These are phyloP conservation scores for Leavenworthia alabamica DNA, from an alignment of 345 rosid genomes.

Conservation along the genomic window DNA sequence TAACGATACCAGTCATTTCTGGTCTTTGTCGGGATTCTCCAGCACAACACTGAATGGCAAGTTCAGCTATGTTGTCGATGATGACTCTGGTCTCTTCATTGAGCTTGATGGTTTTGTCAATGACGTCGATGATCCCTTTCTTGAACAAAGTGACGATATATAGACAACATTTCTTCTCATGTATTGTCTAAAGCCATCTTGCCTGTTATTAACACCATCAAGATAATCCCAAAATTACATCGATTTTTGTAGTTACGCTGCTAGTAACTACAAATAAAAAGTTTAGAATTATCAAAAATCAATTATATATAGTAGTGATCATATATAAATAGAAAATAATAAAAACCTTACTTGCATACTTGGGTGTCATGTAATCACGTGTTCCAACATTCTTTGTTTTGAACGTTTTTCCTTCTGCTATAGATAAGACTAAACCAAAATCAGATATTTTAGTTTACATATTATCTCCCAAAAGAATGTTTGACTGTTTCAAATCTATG, in stretches of 20 bases:
- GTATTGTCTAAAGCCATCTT: too few relatives aligned
- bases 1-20: too few relatives aligned
- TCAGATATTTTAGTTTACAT: conserved; percentile 36
- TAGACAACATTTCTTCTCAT: conserved; percentile 34
- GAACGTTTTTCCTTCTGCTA: conserved; percentile 30
- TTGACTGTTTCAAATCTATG: background rate
- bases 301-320: background rate
- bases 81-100: conserved; percentile 28
- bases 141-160: conserved; percentile 56
- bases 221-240: background rate
- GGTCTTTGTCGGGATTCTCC: conserved; percentile 29
- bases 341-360: conserved; percentile 32
- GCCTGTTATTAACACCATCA: too few relatives aligned
- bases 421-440: conserved; percentile 37
- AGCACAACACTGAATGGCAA: conserved; percentile 52
- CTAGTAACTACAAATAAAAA: conserved; percentile 44
- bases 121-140: conserved; percentile 40
- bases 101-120: conserved; percentile 35
- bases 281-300: background rate
- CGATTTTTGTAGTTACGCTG: conserved; percentile 61
- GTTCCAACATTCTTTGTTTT: conserved; percentile 37
- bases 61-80: conserved; percentile 42
- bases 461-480: background rate
- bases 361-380: conserved; percentile 36
- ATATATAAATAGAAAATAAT: background rate